Percentiles rank a stretch among this genome's conserved stretches.
Evolutionary conservation across 805 yeast genomes (phyloP).

Genomic region (Cyberlindnera lachancei): DNA sequence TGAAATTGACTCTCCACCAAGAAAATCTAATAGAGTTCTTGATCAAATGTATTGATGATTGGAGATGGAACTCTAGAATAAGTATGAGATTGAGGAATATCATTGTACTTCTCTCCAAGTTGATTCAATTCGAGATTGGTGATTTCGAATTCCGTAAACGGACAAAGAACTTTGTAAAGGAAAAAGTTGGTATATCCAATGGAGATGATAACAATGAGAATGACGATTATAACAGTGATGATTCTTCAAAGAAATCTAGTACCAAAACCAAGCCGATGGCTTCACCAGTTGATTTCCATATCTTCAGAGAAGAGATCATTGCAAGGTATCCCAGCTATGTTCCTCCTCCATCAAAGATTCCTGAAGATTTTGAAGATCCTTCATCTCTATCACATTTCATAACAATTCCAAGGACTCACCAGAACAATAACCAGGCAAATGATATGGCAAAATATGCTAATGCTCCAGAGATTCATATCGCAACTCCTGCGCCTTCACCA

Average conservation of each 20-base stretch:
- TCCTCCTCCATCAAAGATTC: constrained; percentile 42
- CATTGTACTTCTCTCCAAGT: constrained; percentile 44
- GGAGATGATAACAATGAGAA: constrained; percentile 21
- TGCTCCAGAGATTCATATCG: constrained; percentile 59
- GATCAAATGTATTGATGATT: constrained; percentile 47
- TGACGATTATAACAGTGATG: no score
- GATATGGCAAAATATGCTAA: constrained; percentile 43
- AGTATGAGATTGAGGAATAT: constrained; percentile 49
- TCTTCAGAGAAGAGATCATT: constrained; percentile 65
- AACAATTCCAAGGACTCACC: constrained; percentile 47
- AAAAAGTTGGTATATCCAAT: constrained; percentile 29
- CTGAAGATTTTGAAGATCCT: constrained; percentile 39
- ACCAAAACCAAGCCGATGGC: constrained; percentile 44
- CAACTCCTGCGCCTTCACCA: constrained; percentile 88
- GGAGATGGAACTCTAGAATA: constrained; percentile 51
- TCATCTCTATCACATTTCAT: constrained; percentile 53
- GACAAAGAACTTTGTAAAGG: constrained; percentile 40
- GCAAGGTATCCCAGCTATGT: constrained; percentile 69
- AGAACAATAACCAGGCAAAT: constrained; percentile 26
- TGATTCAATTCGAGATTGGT: constrained; percentile 58
- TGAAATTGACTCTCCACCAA: constrained; percentile 17
- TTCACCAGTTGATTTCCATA: constrained; percentile 80
- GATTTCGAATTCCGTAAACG: constrained; percentile 30
- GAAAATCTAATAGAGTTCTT: constrained; percentile 37
- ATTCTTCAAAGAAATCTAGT: no score